phyloP scores from a whole-genome alignment of 495 filamentous ascomycete genomes.

The Talaromyces liani region DNA sequence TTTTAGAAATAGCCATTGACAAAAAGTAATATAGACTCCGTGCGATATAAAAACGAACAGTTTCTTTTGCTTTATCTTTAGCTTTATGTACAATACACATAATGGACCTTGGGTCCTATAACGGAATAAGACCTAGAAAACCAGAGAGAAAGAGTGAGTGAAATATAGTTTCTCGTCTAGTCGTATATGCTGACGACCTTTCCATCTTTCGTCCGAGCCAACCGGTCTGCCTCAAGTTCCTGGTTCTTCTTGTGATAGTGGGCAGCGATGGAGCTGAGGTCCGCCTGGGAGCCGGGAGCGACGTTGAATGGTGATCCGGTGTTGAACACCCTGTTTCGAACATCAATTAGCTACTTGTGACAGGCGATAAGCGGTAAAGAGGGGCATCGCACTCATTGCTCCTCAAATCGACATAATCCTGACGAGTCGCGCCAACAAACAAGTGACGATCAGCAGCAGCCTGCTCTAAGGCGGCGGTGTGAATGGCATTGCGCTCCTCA shows the following conservation, averaged over 20 bases:
- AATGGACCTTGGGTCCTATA: slow-evolving; percentile 11
- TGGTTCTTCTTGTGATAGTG: slow-evolving; percentile 54
- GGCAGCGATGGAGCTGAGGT: slow-evolving; percentile 52
- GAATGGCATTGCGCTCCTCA: slow-evolving; percentile 54
- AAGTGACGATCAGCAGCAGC: slow-evolving; percentile 61
- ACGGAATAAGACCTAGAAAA: slow-evolving; percentile 19
- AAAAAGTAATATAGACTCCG: background rate
- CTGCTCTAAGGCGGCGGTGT: slow-evolving; percentile 59
- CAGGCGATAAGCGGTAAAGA: background rate
- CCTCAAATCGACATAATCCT: slow-evolving; percentile 43
- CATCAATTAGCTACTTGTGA: background rate
- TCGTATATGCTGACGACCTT: slow-evolving; percentile 38
- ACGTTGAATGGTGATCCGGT: slow-evolving; percentile 56
- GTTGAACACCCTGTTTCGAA: slow-evolving; percentile 47
- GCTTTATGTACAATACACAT: slow-evolving; percentile 12
- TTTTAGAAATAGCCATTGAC: slow-evolving; percentile 29
- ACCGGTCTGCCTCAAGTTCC: slow-evolving; percentile 43
- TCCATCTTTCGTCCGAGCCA: slow-evolving; percentile 36
- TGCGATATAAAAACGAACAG: background rate
- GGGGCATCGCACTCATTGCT: slow-evolving; percentile 59
- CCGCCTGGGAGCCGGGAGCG: slow-evolving; percentile 49
- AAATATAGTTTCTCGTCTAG: slow-evolving; percentile 13
- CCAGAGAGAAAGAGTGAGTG: background rate
- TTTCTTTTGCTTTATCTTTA: background rate
- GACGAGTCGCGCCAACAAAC: slow-evolving; percentile 47